These are phyloP conservation scores for Taiwanofungus camphoratus DNA, from an alignment of 1,284 basidiomycete genomes.

Conservation along the genomic window DNA sequence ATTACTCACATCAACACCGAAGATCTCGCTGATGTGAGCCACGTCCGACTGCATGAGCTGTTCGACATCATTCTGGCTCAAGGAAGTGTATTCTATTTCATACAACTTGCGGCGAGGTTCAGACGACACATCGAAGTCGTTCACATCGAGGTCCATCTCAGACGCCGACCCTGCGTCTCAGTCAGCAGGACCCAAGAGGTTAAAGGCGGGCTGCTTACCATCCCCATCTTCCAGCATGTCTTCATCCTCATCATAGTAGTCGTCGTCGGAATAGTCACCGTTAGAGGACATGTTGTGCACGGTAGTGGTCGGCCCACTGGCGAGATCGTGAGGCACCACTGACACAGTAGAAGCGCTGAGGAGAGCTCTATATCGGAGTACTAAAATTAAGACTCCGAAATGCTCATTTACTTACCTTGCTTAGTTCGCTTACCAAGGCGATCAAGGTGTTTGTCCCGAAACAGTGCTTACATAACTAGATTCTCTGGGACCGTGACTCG, in stretches of 20 bases:
- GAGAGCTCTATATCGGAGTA: no score
- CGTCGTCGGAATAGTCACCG: conserved; percentile 69
- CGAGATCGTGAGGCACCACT: conserved; percentile 1
- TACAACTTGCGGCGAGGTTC: conserved; percentile 65
- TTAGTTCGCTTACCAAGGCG: no score
- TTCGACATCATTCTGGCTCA: conserved; percentile 70
- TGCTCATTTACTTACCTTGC: no score
- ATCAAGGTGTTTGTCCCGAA: no score
- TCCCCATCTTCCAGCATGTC: conserved; percentile 61
- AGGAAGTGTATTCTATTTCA: conserved; percentile 74
- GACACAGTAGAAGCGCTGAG: conserved; percentile 1
- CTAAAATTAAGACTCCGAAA: no score
- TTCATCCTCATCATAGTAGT: conserved; percentile 63
- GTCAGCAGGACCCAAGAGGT: conserved; percentile 12
- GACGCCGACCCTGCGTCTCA: conserved; percentile 36
- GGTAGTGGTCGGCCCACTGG: neutral
- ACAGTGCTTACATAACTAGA: neutral
- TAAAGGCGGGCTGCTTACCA: conserved; percentile 12
- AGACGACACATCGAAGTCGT: conserved; percentile 52
- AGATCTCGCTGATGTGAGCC: conserved; percentile 79
- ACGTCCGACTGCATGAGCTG: conserved; percentile 73
- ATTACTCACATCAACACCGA: conserved; percentile 67
- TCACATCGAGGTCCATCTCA: conserved; percentile 56
- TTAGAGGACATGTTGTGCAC: conserved; percentile 56
- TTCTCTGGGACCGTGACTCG: conserved; percentile 6